Evolutionary conservation across 1,139 yeast genomes (phyloP).

Genomic region (Geotrichum macrosporum): DNA sequence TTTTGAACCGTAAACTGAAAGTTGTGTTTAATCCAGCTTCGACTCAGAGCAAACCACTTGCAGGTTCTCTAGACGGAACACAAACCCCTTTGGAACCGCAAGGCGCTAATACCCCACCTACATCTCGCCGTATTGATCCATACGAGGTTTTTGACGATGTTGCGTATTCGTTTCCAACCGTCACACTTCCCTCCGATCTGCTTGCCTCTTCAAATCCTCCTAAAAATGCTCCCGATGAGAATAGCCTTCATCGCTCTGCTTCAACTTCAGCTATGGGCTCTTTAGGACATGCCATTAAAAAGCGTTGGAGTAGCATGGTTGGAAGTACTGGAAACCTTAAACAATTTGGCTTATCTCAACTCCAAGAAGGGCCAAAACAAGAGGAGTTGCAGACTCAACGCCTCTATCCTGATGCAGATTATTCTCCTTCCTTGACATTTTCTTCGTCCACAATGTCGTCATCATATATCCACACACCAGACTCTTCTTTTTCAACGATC

Average conservation of each 20-base stretch:
- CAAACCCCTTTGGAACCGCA: constrained; percentile 1
- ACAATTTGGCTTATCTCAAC: constrained; percentile 11
- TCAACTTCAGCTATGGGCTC: constrained; percentile 15
- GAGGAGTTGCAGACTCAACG: neutral
- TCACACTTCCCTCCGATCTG: constrained; percentile 24
- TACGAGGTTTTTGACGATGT: constrained; percentile 77
- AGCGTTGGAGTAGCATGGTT: constrained; percentile 8
- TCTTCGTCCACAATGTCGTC: constrained; percentile 22
- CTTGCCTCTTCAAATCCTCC: neutral
- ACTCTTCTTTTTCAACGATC: constrained; percentile 24
- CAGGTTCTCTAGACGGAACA: constrained; percentile 12
- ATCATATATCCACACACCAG: constrained; percentile 24
- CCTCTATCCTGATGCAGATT: neutral
- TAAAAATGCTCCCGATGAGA: neutral
- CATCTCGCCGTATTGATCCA: constrained; percentile 43
- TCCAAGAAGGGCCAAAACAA: neutral
- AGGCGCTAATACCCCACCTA: neutral
- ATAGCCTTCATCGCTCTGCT: neutral
- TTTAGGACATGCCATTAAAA: constrained; percentile 3
- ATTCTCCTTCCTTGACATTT: constrained; percentile 17
- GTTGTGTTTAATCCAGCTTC: constrained; percentile 41
- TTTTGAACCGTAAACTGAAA: constrained; percentile 47
- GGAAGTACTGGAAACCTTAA: constrained; percentile 8
- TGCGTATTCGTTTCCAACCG: constrained; percentile 49
- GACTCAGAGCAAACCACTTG: constrained; percentile 11